These are phyloP conservation scores for Podila epigama DNA, from an alignment of 192 early-diverging fungal species.

Conservation along the genomic window DNA sequence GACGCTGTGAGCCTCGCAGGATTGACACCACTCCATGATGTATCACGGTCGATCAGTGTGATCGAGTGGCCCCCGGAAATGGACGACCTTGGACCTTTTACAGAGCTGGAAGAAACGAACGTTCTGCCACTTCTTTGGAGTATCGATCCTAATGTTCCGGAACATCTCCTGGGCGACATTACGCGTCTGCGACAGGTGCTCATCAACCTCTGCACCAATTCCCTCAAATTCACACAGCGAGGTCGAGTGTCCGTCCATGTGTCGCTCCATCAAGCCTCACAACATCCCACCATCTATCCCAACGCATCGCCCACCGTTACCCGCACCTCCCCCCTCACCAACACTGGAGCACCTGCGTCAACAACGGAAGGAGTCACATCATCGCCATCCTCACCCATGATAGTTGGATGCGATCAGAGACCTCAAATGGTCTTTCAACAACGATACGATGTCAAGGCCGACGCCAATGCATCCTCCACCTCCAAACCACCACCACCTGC, in stretches of 20 bases:
- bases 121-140: conserved; percentile 59
- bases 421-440: conserved; percentile 44
- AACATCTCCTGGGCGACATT: conserved; percentile 60
- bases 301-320: conserved; percentile 16
- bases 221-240: conserved; percentile 55
- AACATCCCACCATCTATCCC: conserved; percentile 27
- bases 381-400: conserved; percentile 33
- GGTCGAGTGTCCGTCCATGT: conserved; percentile 40
- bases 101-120: conserved; percentile 35
- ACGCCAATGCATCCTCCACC: not conserved
- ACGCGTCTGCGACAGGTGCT: conserved; percentile 60
- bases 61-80: conserved; percentile 49
- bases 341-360: not conserved
- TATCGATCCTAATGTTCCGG: conserved; percentile 57
- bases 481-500: conserved; percentile 18
- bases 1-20: conserved; percentile 46
- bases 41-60: conserved; percentile 38
- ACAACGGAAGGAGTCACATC: not conserved
- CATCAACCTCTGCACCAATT: conserved; percentile 62
- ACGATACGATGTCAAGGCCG: conserved; percentile 39
- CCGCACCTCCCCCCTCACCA: conserved; percentile 2
- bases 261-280: conserved; percentile 23
- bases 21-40: conserved; percentile 42
- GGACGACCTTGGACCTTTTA: conserved; percentile 36
- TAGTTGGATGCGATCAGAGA: conserved; percentile 23